These are phyloP conservation scores for Sphagnum fallax DNA, from an alignment of 228 moss, liverwort and hornwort species.

Conservation along the genomic window DNA sequence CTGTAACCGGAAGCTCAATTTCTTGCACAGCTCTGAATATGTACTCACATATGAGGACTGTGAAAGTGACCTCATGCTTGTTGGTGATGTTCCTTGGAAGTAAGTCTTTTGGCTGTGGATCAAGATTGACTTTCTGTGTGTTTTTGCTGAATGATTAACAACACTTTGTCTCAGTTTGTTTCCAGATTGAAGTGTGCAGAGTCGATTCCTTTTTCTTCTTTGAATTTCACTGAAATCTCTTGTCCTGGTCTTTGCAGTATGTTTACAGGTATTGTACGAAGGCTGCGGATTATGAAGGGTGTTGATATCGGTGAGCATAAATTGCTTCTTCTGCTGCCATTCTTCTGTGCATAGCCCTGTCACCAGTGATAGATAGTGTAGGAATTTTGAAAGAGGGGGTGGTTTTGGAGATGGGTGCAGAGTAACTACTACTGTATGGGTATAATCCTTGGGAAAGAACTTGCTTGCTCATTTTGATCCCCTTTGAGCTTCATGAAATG, in stretches of 20 bases:
- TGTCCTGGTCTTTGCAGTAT: slow-evolving; percentile 34
- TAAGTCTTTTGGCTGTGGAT: slow-evolving; percentile 26
- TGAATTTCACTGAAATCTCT: not conserved
- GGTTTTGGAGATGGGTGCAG: not conserved
- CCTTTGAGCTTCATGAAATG: not conserved
- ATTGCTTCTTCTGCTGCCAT: not conserved
- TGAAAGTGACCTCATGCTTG: slow-evolving; percentile 90
- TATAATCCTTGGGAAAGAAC: not conserved
- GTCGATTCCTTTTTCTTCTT: not conserved
- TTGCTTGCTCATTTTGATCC: no score
- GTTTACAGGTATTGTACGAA: slow-evolving; percentile 75
- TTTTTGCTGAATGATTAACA: not conserved
- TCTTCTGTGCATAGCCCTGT: slow-evolving; percentile 37
- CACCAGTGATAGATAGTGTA: not conserved
- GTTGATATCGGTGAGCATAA: slow-evolving; percentile 15
- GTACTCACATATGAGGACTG: slow-evolving; percentile 86
- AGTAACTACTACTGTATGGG: not conserved
- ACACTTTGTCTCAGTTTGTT: not conserved
- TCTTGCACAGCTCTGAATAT: slow-evolving; percentile 73
- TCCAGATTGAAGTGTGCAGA: not conserved
- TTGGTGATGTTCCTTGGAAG: slow-evolving; percentile 97
- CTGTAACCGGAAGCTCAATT: slow-evolving; percentile 37
- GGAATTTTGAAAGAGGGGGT: not conserved
- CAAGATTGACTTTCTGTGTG: not conserved
- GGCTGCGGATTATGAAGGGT: slow-evolving; percentile 93